Evolutionary conservation across 2,329 filamentous ascomycete genomes (phyloP), one percentile per base, ranked within the genome.

Genomic region (Sclerotinia subarctica): DNA sequence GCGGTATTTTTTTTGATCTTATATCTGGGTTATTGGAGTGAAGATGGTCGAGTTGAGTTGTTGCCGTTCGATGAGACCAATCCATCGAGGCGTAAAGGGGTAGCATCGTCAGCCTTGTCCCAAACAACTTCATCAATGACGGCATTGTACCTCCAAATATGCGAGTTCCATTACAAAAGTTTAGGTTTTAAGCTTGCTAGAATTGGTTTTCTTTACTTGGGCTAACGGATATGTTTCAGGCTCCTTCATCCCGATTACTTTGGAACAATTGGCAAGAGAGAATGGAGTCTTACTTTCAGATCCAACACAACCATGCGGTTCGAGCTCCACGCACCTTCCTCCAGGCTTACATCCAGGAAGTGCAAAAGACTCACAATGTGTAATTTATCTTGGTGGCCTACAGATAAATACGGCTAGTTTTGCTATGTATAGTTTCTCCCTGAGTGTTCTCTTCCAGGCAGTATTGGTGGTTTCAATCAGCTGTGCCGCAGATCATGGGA

Each of bases 401-500:
- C 90, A 96, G 75, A 90, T 99, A 80, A 98, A 98, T 79, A 97
- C 94, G 0, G 94, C 94, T 47, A 96, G 92, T 78, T 97, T 98
- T 78, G 94, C 93, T 77, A 96, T 98, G 93, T 98, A 98, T 80
- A 97, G 93, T 2, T 99, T 99, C 79, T 96, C 93, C 68, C 83
- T 96, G 75, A 96, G 92, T 77, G 95, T 99, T 1, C 79, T 97
- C 26, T 79, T 97, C 15, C 95, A 99, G 78, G 91, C 94, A 1
- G 80, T 98, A 38, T 81, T 98, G 42, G 96, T 99, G 54, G 93
- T 99, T 71, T 96, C 93, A 76, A 97, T 99, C 83, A 97, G 93
- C 76, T 95, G 92, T 67, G 94, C 94, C 10, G 95, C 95, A 68
- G 95, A 99, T 78, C 94, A 98, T 79, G 95, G 95, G 71, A 90